A percentile compares a stretch with the other conserved stretches of the same genome.
Conservation (phyloP, 2,329 filamentous ascomycete genomes). For the Ophiostoma novo-ulmi region DNA sequence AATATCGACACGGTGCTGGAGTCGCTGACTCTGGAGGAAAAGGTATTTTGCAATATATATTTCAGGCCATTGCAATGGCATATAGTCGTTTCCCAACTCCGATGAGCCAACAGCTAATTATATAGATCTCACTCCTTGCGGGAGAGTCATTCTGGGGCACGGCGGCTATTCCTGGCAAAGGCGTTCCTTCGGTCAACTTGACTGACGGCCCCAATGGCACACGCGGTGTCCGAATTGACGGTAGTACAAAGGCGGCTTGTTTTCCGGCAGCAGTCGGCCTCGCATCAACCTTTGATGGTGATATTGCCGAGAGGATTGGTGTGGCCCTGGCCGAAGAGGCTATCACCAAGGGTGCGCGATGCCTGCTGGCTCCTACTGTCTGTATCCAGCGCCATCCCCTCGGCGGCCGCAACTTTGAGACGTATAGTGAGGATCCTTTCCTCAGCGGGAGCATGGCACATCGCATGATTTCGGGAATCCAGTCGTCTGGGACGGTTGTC, state of each 20-base stretch:
- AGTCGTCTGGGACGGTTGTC: constrained; percentile 62
- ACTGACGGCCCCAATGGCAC: constrained; percentile 67
- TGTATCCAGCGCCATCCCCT: constrained; percentile 78
- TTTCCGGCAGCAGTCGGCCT: constrained; percentile 75
- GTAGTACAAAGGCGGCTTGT: constrained; percentile 65
- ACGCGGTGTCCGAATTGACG: constrained; percentile 62
- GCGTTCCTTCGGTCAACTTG: constrained; percentile 1
- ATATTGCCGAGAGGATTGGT: constrained; percentile 64
- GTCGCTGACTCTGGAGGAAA: neutral
- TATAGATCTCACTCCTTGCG: constrained; percentile 2
- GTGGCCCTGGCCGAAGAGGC: constrained; percentile 65
- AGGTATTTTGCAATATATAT: neutral
- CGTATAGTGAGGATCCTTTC: constrained; percentile 76
- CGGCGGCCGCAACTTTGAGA: constrained; percentile 79
- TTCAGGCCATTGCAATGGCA: neutral
- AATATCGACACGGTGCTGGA: neutral
- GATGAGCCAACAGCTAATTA: neutral
- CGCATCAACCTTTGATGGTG: constrained; percentile 71
- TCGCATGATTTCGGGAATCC: constrained; percentile 65
- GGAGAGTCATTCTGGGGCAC: constrained; percentile 14
- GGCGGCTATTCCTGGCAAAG: constrained; percentile 13
- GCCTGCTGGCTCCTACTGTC: constrained; percentile 72
- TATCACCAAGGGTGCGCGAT: constrained; percentile 55
- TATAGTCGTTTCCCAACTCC: neutral
- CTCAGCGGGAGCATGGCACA: constrained; percentile 69